Percentiles rank a stretch among this genome's conserved stretches.
Conservation (phyloP, 1,284 basidiomycete genomes). For the Malassezia arunalokei region DNA sequence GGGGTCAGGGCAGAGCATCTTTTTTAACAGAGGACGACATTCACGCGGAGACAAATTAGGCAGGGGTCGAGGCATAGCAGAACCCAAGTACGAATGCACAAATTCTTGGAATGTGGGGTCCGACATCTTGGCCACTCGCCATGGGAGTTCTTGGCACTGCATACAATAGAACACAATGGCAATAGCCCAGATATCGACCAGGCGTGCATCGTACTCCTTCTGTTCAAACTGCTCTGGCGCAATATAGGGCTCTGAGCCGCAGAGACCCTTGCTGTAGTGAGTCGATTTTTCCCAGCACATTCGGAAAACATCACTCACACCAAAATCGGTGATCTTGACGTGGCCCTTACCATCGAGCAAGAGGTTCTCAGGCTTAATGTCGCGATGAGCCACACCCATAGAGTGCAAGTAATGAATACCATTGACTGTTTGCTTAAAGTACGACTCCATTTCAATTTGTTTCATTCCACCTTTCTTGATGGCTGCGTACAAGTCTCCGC, state of each 20-base stretch:
- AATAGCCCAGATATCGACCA: slow-evolving; percentile 95
- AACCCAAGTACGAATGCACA: slow-evolving; percentile 54
- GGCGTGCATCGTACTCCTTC: slow-evolving; percentile 92
- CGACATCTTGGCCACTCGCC: slow-evolving; percentile 77
- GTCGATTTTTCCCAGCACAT: slow-evolving; percentile 96
- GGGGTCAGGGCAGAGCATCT: slow-evolving; percentile 93
- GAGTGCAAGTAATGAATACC: slow-evolving; percentile 82
- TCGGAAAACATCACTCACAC: slow-evolving; percentile 92
- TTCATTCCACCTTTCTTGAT: slow-evolving; percentile 97
- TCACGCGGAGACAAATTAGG: slow-evolving; percentile 77
- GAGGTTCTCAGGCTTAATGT: slow-evolving; percentile 95
- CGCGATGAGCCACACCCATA: slow-evolving; percentile 92
- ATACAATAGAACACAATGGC: slow-evolving; percentile 97
- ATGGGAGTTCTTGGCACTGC: slow-evolving; percentile 52
- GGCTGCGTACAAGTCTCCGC: slow-evolving; percentile 89
- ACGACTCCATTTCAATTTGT: slow-evolving; percentile 85
- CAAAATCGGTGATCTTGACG: slow-evolving; percentile 98
- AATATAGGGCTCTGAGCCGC: slow-evolving; percentile 95
- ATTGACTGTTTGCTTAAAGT: slow-evolving; percentile 87
- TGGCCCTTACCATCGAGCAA: slow-evolving; percentile 85
- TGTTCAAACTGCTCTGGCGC: slow-evolving; percentile 92
- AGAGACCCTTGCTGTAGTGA: slow-evolving; percentile 90
- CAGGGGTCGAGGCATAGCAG: slow-evolving; percentile 51
- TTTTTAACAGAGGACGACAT: slow-evolving; percentile 70
- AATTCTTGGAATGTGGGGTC: slow-evolving; percentile 78